Base-by-base conservation (phyloP, 805 yeast genomes). In the Ascoidea tarda region DNA sequence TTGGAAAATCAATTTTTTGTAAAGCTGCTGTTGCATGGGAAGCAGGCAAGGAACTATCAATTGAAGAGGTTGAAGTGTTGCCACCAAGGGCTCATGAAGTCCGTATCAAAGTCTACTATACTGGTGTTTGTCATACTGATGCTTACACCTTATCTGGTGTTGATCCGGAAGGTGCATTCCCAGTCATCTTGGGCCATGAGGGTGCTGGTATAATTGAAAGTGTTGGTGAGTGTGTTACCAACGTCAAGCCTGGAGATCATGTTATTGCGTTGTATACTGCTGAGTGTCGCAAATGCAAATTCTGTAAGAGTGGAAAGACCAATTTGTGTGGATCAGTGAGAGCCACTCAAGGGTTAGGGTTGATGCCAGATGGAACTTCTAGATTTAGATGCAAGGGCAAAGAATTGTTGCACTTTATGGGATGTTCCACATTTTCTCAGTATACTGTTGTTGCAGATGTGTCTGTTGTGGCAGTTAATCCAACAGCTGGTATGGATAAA, bases 71-170 rank as follows among this genome's bases (percentile, higher is more conserved):
- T 59, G 88, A 84, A 65, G 99, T 93, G 47, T 83, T 78, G 31
- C 89, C 99, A 31, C 99, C 99, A 60, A 84, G 80, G 68, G 96
- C 96, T 49, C 97, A 93, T 66, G 99, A 93, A 72, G 98, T 93
- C 49, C 84, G 99, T 69, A 86, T 93, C 67, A 85, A 88, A 70
- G 71, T 93, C 54, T 75, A 74, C 51, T 77, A 85, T 72, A 86
- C 97, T 33, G 99, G 97, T 66, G 96, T 93, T 46, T 93, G 99
- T 69, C 99, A 93, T 74, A 93, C 99, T 44, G 99, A 93, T 67
- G 97, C 97, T 46, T 93, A 84, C 75, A 91, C 98, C 8, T 76
- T 93, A 59, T 83, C 95, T 50, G 99, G 99, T 55, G 77, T 73
- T 53, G 99, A 93, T 69, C 93, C 98, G 52, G 99, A 93, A 72